Evolutionary conservation across 2,329 filamentous ascomycete species (phyloP), one percentile per base, ranked within the genome.

Genomic region (Raffaelea arxii): DNA sequence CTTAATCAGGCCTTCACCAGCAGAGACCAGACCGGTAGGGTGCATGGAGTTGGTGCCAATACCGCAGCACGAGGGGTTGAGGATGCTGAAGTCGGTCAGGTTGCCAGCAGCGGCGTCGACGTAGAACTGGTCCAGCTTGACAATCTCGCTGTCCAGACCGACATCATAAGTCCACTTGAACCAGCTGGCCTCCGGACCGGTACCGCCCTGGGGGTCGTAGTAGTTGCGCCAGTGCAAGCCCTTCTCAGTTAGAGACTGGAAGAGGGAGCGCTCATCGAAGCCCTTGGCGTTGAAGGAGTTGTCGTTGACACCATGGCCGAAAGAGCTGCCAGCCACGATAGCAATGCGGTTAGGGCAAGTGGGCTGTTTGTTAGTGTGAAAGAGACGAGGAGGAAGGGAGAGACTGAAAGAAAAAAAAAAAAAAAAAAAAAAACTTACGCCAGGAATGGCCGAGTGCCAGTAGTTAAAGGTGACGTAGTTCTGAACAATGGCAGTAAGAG

Each of bases 1-100:
- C 53, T 70, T 70, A 52, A 72, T 62, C 47, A 69, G 68, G 21
- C 55, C 58, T 51, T 71, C 68, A 27, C 69, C 68, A 30, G 64
- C 58, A 5, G 63, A 65, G 43, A 71, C 67, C 1, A 66, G 66
- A 3, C 64, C 66, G 0, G 65, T 62, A 0, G 68, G 68, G 47
- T 71, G 68, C 59, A 68, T 68, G 14, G 67, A 70, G 49, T 63
- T 75, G 18, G 52, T 54, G 42, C 48, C 52, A 14, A 69, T 69
- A 16, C 62, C 62, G 53, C 74, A 72, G 60, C 74, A 72, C 49
- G 69, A 67, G 4, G 70, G 68, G 53, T 70, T 77, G 58, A 71
- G 63, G 56, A 71, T 74, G 51, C 64, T 67, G 46, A 72, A 68
- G 36, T 61, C 58, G 5, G 68, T 64, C 2, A 73, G 60, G 1